Evolutionary conservation across 2,329 filamentous ascomycete genomes (phyloP).

Genomic region (Dichotomopilus funicola): DNA sequence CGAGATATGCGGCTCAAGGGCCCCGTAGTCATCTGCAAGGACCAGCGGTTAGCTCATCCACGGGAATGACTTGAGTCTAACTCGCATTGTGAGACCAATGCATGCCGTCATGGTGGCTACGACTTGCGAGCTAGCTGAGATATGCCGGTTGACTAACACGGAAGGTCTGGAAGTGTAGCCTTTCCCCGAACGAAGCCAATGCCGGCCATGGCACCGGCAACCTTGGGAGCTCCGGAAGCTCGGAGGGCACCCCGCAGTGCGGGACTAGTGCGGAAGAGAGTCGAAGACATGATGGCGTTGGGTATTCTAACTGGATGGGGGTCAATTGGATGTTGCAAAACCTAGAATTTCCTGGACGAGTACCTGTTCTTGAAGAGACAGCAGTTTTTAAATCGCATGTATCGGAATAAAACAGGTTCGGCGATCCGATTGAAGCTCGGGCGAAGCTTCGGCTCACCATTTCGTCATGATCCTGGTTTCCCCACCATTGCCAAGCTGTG

Average conservation of each 20-base stretch:
- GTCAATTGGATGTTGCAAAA: conserved; percentile 11
- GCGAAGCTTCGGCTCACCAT: conserved; percentile 20
- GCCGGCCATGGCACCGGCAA: conserved; percentile 59
- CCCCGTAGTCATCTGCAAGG: conserved; percentile 83
- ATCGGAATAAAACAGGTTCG: conserved; percentile 9
- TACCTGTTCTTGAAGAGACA: not conserved
- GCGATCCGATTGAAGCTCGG: conserved; percentile 17
- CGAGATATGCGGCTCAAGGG: conserved; percentile 79
- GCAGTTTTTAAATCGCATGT: not conserved
- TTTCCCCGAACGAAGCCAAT: conserved; percentile 78
- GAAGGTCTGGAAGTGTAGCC: conserved; percentile 87
- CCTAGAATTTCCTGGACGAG: not conserved
- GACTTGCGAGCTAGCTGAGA: too few species aligned
- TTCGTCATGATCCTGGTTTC: conserved; percentile 19
- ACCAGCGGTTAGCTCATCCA: not conserved
- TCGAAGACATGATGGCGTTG: conserved; percentile 57
- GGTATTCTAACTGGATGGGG: conserved; percentile 2
- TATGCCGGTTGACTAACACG: conserved; percentile 35
- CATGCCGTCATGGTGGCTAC: not conserved
- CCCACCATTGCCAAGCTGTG: not conserved
- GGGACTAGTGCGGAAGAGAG: conserved; percentile 65
- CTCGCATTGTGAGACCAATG: not conserved
- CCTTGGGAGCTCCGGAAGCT: conserved; percentile 53
- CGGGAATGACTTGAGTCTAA: not conserved
- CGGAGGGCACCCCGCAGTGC: conserved; percentile 65